Evolutionary conservation across 1,284 basidiomycete genomes (phyloP).

Genomic region (Baeospora myosura): DNA sequence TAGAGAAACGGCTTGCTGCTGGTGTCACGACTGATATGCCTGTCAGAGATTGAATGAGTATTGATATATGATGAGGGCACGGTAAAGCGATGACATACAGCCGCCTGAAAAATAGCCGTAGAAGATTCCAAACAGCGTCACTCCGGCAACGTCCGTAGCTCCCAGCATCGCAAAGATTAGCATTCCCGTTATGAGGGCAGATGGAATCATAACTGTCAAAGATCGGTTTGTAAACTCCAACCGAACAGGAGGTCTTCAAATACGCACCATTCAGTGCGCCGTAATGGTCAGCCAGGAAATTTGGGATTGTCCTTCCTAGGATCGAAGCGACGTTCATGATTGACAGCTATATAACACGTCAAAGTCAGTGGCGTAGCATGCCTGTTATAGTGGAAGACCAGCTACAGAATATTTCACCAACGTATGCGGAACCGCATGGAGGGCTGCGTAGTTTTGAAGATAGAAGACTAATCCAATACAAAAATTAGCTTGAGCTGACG

Average conservation of each 20-base stretch:
- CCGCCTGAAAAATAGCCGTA: constrained; percentile 45
- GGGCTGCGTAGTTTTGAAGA: constrained; percentile 33
- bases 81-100: constrained; percentile 24
- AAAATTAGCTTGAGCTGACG: background rate
- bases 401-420: constrained; percentile 34
- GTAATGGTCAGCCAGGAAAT: constrained; percentile 27
- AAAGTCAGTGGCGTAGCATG: background rate
- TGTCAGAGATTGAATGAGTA: constrained; percentile 12
- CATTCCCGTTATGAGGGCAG: constrained; percentile 27
- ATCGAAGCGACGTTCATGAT: constrained; percentile 29
- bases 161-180: constrained; percentile 38
- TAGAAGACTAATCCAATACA: constrained; percentile 29
- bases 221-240: constrained; percentile 1
- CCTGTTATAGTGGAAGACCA: background rate
- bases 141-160: constrained; percentile 28
- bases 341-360: constrained; percentile 24
- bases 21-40: constrained; percentile 37
- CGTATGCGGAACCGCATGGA: constrained; percentile 26
- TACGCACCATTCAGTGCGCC: constrained; percentile 29
- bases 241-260: constrained; percentile 1
- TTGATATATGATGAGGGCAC: background rate
- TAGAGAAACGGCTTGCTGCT: constrained; percentile 31
- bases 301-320: constrained; percentile 34
- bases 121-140: constrained; percentile 33
- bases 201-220: constrained; percentile 33